A percentile compares a stretch with the other conserved stretches of the same genome.
phyloP scores from a whole-genome alignment of 2,329 filamentous ascomycete genomes.

The Colletotrichum scovillei region DNA sequence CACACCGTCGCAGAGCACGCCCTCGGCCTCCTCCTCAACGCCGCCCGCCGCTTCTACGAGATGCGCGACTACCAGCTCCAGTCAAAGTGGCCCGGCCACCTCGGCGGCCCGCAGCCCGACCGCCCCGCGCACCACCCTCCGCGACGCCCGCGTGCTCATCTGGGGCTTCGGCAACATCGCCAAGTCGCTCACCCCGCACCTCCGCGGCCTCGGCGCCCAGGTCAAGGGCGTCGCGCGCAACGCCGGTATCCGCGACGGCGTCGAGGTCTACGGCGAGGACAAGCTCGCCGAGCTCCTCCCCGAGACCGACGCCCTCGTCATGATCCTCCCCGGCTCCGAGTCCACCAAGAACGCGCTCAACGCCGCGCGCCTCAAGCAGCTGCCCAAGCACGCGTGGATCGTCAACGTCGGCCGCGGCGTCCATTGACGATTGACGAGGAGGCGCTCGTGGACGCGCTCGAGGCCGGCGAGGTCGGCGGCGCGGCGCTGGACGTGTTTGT shows the following conservation, averaged over 20 bases:
- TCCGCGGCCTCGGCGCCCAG: slow-evolving; percentile 65
- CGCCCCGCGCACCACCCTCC: slow-evolving; percentile 69
- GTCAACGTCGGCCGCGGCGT: slow-evolving; percentile 63
- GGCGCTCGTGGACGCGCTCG: slow-evolving; percentile 57
- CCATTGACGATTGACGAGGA: slow-evolving; percentile 62
- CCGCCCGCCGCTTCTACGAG: slow-evolving; percentile 68
- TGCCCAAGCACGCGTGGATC: slow-evolving; percentile 69
- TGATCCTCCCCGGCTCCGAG: slow-evolving; percentile 71
- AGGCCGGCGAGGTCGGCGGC: slow-evolving; percentile 56
- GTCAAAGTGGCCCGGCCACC: slow-evolving; percentile 68
- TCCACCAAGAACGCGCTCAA: slow-evolving; percentile 67
- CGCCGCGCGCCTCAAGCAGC: slow-evolving; percentile 60
- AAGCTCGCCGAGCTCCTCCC: slow-evolving; percentile 63
- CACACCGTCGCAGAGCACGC: slow-evolving; percentile 74
- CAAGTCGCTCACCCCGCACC: slow-evolving; percentile 66
- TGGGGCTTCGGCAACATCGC: slow-evolving; percentile 78
- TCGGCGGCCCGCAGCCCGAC: slow-evolving; percentile 71
- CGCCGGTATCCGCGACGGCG: slow-evolving; percentile 67
- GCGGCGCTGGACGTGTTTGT: slow-evolving; percentile 63
- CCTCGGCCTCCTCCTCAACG: slow-evolving; percentile 66
- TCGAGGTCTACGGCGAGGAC: slow-evolving; percentile 68
- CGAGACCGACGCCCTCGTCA: slow-evolving; percentile 72
- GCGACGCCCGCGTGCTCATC: slow-evolving; percentile 67
- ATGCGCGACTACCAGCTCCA: slow-evolving; percentile 72
- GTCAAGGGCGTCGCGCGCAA: slow-evolving; percentile 69